Evolutionary conservation across 1,284 basidiomycete species (phyloP), one percentile per base, ranked within the genome.

Genomic region (Gymnopus androsaceus): DNA sequence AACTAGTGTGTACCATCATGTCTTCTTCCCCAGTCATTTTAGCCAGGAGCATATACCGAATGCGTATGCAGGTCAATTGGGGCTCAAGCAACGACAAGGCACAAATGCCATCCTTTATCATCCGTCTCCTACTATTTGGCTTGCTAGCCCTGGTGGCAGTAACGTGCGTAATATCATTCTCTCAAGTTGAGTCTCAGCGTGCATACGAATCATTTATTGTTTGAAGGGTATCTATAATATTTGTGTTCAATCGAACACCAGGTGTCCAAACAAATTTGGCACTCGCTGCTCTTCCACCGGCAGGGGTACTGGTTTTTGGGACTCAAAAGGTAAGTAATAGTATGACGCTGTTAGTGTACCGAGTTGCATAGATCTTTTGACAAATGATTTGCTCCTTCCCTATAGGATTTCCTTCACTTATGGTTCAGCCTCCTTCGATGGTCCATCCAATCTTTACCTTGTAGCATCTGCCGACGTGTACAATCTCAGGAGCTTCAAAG

Each of bases 291-390:
- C 30, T 50, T 36, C 48, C 48, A 4, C 12, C 23, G 1, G 25
- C 19, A 17, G 48, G 48, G 9, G 30, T 36, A 4, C 3, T 50
- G 9, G 23, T 50, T 50, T 50, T 50, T 21, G 48, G 48, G 33
- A 50, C 31, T 19, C 33, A 50, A 23, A 37, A 50, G 48, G 48
- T 23, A 45, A 33, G 31, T n/a, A n/a, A n/a, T n/a, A n/a, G n/a
- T n/a, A n/a, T n/a, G n/a, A n/a, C n/a, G n/a, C n/a, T n/a, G n/a
- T n/a, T n/a, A n/a, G n/a, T n/a, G n/a, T n/a, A n/a, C n/a, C n/a
- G n/a, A n/a, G n/a, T n/a, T n/a, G n/a, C n/a, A n/a, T n/a, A n/a
- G n/a, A n/a, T n/a, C n/a, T n/a, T n/a, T n/a, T n/a, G n/a, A n/a
- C n/a, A n/a, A n/a, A n/a, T n/a, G n/a, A n/a, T n/a, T n/a, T n/a